Conservation (phyloP, 805 yeast species). For the Wickerhamiella dianesei region DNA sequence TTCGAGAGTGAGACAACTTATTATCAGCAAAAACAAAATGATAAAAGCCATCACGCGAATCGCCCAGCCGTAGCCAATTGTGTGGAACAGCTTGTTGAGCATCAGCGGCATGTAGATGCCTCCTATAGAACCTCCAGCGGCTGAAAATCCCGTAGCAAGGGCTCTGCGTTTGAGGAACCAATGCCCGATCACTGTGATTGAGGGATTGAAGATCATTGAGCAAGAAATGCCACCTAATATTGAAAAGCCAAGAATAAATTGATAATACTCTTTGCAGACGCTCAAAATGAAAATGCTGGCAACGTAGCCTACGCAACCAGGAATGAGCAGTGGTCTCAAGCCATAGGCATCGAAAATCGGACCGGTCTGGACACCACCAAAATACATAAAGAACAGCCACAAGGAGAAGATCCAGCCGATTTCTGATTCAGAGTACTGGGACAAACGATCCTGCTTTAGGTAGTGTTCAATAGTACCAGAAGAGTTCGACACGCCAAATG, state of each 20-base stretch:
- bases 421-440: constrained; percentile 32
- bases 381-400: constrained; percentile 27
- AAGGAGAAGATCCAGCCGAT: constrained; percentile 56
- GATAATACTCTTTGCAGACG: constrained; percentile 38
- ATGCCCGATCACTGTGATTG: constrained; percentile 44
- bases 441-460: constrained; percentile 40
- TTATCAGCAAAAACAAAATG: constrained; percentile 17
- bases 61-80: constrained; percentile 48
- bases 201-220: constrained; percentile 37
- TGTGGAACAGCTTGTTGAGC: constrained; percentile 33
- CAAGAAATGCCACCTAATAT: constrained; percentile 37
- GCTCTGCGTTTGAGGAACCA: constrained; percentile 48
- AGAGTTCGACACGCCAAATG: constrained; percentile 54
- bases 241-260: constrained; percentile 45
- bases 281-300: constrained; percentile 42
- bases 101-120: constrained; percentile 49
- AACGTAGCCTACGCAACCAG: constrained; percentile 34
- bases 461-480: constrained; percentile 59
- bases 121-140: constrained; percentile 54
- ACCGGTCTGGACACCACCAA: constrained; percentile 37
- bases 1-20: constrained; percentile 27
- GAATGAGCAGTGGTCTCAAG: constrained; percentile 31
- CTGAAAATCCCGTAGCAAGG: constrained; percentile 45
- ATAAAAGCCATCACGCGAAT: constrained; percentile 36
- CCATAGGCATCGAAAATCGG: constrained; percentile 50